Percentiles rank a stretch among this genome's conserved stretches.
Evolutionary conservation across 2,329 filamentous ascomycete genomes (phyloP).

Genomic region (Pseudogymnoascus sp.): DNA sequence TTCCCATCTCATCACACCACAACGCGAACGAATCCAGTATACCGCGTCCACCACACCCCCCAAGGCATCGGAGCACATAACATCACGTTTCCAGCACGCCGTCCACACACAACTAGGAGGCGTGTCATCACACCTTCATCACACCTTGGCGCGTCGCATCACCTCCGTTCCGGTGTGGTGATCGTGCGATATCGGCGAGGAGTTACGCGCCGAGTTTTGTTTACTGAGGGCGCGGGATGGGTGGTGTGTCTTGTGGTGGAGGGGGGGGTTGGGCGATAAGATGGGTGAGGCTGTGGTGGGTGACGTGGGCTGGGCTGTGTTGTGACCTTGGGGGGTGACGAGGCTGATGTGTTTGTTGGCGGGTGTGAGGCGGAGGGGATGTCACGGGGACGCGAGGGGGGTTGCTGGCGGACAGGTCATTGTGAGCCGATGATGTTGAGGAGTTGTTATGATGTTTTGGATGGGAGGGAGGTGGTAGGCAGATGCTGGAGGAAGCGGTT

Average conservation of each 20-base stretch:
- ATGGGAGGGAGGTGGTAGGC: not conserved
- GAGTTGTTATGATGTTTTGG: not conserved
- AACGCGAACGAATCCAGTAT: not conserved
- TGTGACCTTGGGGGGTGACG: not conserved
- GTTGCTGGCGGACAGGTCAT: not conserved
- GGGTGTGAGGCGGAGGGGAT: not conserved
- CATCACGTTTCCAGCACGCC: not conserved
- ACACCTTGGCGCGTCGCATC: not conserved
- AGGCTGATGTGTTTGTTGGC: not conserved
- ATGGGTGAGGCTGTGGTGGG: not conserved
- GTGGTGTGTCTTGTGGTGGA: not conserved
- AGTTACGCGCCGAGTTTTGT: not conserved
- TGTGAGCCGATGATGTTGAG: not conserved
- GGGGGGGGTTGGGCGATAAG: not conserved
- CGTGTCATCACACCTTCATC: not conserved
- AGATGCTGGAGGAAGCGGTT: not conserved
- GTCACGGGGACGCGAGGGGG: not conserved
- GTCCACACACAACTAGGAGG: not conserved
- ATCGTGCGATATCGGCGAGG: not conserved
- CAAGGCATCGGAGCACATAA: too few species aligned
- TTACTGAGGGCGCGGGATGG: not conserved
- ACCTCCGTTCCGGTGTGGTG: not conserved
- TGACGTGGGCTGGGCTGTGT: not conserved
- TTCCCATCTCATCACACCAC: not conserved
- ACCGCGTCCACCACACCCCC: not conserved